These are phyloP conservation scores for Naegleria fowleri DNA, from an alignment of 208 protist genomes.

Conservation along the genomic window DNA sequence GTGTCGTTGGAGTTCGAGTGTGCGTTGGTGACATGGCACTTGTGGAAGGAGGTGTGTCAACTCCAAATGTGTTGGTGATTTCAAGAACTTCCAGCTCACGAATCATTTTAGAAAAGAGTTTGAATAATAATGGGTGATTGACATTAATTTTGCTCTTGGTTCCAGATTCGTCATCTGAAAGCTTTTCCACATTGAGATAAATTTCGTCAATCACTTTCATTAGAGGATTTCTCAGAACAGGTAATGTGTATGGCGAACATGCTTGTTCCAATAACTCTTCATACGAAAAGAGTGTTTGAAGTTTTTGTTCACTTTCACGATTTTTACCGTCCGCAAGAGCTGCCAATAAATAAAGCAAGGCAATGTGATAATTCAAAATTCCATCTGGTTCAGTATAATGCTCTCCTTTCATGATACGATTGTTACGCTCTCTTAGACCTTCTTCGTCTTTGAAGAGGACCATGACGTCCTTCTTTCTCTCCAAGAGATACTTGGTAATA, in stretches of 20 bases:
- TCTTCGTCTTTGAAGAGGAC: conserved; percentile 22
- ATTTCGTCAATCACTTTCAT: neutral
- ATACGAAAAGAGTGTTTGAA: neutral
- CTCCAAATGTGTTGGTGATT: neutral
- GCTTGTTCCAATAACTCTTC: neutral
- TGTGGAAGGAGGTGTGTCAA: neutral
- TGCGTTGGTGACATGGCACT: neutral
- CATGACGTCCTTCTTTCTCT: neutral
- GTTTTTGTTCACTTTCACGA: neutral
- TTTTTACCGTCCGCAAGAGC: neutral
- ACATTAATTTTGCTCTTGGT: neutral
- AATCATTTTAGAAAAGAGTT: neutral
- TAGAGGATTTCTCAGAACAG: neutral
- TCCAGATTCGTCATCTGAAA: neutral
- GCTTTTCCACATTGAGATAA: neutral
- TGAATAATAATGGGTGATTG: neutral
- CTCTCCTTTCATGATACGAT: neutral
- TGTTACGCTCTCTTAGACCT: neutral
- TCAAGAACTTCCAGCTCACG: neutral
- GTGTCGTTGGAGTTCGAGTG: neutral
- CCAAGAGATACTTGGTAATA: neutral
- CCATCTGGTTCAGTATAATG: neutral
- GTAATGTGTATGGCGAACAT: neutral
- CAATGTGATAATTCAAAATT: conserved; percentile 20
- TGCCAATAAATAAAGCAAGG: neutral